These are phyloP conservation scores for Cryptococcus wingfieldii DNA, from an alignment of 1,284 basidiomycete genomes.

Conservation along the genomic window DNA sequence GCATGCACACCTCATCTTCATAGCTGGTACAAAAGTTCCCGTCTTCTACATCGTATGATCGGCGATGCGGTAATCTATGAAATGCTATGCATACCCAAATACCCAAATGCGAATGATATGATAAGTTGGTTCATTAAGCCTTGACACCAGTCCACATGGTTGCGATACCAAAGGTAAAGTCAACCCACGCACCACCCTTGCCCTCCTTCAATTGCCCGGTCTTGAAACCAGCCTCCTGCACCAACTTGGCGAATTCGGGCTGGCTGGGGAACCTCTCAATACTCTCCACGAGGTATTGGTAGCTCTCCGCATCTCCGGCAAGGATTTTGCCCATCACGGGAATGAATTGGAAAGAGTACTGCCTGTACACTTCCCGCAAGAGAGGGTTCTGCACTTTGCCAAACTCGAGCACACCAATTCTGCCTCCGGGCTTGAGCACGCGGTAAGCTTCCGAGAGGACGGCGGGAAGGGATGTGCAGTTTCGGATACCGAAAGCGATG, in stretches of 20 bases:
- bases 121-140: conserved; percentile 19
- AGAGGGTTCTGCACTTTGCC: conserved; percentile 88
- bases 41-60: no score
- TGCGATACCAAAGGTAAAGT: conserved; percentile 81
- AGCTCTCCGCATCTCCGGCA: conserved; percentile 90
- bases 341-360: conserved; percentile 95
- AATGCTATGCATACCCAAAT: background rate
- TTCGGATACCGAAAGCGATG: conserved; percentile 97
- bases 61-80: background rate
- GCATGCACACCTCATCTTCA: background rate
- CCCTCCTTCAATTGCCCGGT: conserved; percentile 66
- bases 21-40: background rate
- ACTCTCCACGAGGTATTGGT: conserved; percentile 97
- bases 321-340: conserved; percentile 91
- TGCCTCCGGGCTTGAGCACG: conserved; percentile 93
- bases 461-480: conserved; percentile 88
- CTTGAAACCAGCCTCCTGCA: conserved; percentile 75
- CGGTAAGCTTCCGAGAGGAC: conserved; percentile 88
- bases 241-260: conserved; percentile 68
- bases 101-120: background rate
- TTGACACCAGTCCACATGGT: conserved; percentile 82
- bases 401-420: conserved; percentile 95
- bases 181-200: conserved; percentile 81
- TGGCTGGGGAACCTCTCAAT: conserved; percentile 93
- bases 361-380: conserved; percentile 77